Percentiles rank a stretch among this genome's conserved stretches.
Evolutionary conservation across 768 basidiomycete genomes (phyloP).

Genomic region (Mycena metata): DNA sequence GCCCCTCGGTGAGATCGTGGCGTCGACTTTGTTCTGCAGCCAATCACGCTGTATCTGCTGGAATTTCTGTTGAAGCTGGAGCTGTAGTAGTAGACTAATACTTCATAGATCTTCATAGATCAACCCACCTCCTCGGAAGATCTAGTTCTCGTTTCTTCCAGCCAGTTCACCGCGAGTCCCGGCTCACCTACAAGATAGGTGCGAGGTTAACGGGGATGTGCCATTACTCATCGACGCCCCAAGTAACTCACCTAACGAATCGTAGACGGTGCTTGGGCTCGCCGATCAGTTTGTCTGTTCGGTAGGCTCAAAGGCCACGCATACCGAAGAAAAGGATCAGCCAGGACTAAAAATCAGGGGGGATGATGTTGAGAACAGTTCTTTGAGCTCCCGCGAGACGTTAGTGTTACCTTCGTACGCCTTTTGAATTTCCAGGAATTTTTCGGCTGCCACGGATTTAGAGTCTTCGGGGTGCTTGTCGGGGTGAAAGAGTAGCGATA

Average conservation of each 20-base stretch:
- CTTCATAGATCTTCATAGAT: not conserved
- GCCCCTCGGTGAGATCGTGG: conserved; percentile 60
- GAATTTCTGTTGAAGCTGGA: conserved; percentile 62
- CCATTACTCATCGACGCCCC: conserved; percentile 14
- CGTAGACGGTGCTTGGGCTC: conserved; percentile 28
- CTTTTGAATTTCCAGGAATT: conserved; percentile 83
- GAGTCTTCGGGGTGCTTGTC: conserved; percentile 78
- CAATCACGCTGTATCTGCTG: conserved; percentile 54
- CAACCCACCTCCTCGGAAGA: conserved; percentile 30
- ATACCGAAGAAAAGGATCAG: conserved; percentile 79
- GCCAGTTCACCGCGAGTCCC: conserved; percentile 32
- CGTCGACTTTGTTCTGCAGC: conserved; percentile 53
- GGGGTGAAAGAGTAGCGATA: conserved; percentile 88
- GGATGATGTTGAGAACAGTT: conserved; percentile 16
- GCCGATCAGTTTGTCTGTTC: conserved; percentile 32
- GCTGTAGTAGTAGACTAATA: not conserved
- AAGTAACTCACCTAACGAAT: conserved; percentile 34
- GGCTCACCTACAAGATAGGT: conserved; percentile 21
- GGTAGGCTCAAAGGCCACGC: conserved; percentile 36
- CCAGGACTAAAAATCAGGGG: conserved; percentile 63
- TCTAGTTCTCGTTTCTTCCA: conserved; percentile 29
- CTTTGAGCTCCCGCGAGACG: conserved; percentile 25
- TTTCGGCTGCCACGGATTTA: conserved; percentile 71
- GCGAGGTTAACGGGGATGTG: conserved; percentile 33
- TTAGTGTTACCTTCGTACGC: conserved; percentile 77